Evolutionary conservation across 768 basidiomycete genomes (phyloP), one percentile per base, ranked within the genome.

Genomic region (Wakefieldia striispora): DNA sequence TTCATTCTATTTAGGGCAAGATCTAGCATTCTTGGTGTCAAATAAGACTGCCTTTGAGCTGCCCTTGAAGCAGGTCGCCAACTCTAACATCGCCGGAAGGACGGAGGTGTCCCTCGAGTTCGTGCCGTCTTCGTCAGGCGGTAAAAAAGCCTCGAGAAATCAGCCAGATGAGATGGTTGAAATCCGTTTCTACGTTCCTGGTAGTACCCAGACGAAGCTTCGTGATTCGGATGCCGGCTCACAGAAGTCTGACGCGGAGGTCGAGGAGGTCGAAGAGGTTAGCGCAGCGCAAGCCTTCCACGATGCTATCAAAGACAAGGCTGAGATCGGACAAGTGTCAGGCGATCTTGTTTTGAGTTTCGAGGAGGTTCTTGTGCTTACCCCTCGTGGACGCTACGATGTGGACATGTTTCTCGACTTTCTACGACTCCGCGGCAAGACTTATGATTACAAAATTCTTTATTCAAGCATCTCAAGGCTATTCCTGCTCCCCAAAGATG

Each of bases 81-180:
- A 99, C 69, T 97, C 97, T 40, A 97, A 97, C 71, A 97, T 98
- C 59, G 92, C 93, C 12, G 93, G 92, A 19, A 91, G 91, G 53
- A 95, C 92, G 10, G 97, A 99, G 67, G 97, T 99, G n/a, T 93
- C 97, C 0, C 82, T 99, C n/a, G 97, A 99, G 65, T 97, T 98
- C 64, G 74, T 81, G 24, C 70, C 75, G 43, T 72, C 78, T 19
- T 73, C 79, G 0, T 59, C 70, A 3, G 62, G 67, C 3, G 66
- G 71, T 17, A 81, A 76, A 61, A 75, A 78, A 58, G 53, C 70
- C 16, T 60, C 74, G 35, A 68, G 71, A 56, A 58, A 66, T 37
- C 74, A 70, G 0, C 72, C 74, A 0, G 95, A 98, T 58, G 95
- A 97, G 66, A 83, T 97, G 75, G 85, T 91, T 37, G 97, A 99